A percentile compares a stretch with the other conserved stretches of the same genome.
Evolutionary conservation across 108 stramenopile species (phyloP).

Genomic region (Pseudonitzschia multiseries): DNA sequence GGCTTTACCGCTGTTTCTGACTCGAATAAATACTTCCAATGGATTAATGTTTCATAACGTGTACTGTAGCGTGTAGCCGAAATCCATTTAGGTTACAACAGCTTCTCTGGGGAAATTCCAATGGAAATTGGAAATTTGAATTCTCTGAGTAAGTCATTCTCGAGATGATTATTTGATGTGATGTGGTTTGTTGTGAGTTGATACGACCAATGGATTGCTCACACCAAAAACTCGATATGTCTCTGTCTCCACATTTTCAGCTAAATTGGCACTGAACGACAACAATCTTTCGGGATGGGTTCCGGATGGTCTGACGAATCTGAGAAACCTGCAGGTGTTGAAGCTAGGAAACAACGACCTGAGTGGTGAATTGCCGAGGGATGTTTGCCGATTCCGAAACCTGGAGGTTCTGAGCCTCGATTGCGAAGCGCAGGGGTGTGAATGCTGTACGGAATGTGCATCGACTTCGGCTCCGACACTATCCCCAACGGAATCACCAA

Average conservation of each 20-base stretch:
- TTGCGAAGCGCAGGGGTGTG: constrained; percentile 21
- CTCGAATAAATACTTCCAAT: not conserved
- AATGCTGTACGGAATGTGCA: constrained; percentile 31
- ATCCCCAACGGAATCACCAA: not conserved
- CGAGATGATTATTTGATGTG: too few species aligned
- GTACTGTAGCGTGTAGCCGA: not conserved
- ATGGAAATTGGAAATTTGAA: constrained; percentile 21
- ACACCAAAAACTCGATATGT: not conserved
- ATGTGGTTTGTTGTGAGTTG: not conserved
- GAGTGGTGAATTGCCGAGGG: constrained; percentile 2
- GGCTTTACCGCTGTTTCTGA: not conserved
- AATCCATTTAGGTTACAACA: constrained; percentile 21
- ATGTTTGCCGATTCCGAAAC: not conserved
- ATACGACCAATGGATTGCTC: not conserved
- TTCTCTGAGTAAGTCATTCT: not conserved
- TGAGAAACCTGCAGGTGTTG: constrained; percentile 22
- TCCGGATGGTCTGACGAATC: constrained; percentile 22
- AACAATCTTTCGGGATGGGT: constrained; percentile 39
- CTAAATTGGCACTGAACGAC: constrained; percentile 6
- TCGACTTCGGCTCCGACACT: constrained; percentile 8
- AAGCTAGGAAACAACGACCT: constrained; percentile 15
- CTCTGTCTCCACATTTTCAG: constrained; percentile 15
- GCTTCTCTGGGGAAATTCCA: constrained; percentile 24
- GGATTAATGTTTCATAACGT: too few species aligned
- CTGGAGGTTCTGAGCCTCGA: constrained; percentile 23